phyloP scores from a whole-genome alignment of 1,284 basidiomycete genomes.

The Pascua sp. region DNA sequence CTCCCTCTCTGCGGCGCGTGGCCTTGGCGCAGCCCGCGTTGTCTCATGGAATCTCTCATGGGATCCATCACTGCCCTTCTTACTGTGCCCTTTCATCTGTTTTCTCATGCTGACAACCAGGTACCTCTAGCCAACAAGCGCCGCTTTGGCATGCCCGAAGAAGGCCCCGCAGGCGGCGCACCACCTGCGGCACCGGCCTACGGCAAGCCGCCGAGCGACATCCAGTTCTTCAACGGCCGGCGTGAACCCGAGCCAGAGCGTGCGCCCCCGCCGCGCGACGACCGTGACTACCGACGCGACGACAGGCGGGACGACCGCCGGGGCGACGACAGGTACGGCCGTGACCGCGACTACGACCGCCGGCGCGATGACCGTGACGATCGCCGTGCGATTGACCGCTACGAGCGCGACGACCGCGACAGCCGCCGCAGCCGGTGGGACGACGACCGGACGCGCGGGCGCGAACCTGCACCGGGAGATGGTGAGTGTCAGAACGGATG shows the following conservation, averaged over 20 bases:
- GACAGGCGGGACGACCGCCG: constrained; percentile 9
- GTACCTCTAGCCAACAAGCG: constrained; percentile 65
- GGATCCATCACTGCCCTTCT: no score
- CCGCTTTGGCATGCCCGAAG: constrained; percentile 73
- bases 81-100: background rate
- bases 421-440: constrained; percentile 28
- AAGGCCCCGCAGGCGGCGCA: constrained; percentile 50
- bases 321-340: constrained; percentile 21
- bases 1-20: background rate
- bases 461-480: constrained; percentile 29
- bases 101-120: constrained; percentile 25
- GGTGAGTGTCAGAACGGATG: constrained; percentile 20
- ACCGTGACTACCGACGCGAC: constrained; percentile 14
- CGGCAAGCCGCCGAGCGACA: constrained; percentile 34
- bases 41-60: no score
- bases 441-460: constrained; percentile 22
- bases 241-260: constrained; percentile 31
- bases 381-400: constrained; percentile 20
- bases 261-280: constrained; percentile 26
- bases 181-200: constrained; percentile 58
- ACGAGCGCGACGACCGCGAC: constrained; percentile 18
- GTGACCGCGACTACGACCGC: constrained; percentile 18
- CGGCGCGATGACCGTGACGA: constrained; percentile 14
- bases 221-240: constrained; percentile 46
- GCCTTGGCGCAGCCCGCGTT: no score